These are phyloP conservation scores for Xylariales sp. DNA, from an alignment of 2,329 filamentous ascomycete genomes.

Conservation along the genomic window DNA sequence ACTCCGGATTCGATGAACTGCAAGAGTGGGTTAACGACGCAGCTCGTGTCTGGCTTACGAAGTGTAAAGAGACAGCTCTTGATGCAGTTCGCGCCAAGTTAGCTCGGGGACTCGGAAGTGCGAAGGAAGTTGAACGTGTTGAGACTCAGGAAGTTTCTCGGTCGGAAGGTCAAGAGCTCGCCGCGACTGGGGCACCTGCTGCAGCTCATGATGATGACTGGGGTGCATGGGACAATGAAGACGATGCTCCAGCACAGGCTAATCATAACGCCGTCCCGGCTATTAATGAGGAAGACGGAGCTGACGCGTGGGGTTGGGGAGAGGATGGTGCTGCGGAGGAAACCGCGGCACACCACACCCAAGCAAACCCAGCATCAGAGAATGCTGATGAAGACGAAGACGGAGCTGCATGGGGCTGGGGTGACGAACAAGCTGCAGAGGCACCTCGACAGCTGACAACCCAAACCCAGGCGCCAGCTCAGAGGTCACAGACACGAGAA, in stretches of 20 bases:
- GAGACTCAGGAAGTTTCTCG: conserved; percentile 76
- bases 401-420: conserved; percentile 78
- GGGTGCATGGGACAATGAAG: conserved; percentile 72
- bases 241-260: conserved; percentile 23
- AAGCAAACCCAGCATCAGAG: conserved; percentile 12
- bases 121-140: conserved; percentile 72
- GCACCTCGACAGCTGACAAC: background rate
- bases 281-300: conserved; percentile 34
- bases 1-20: conserved; percentile 59
- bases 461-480: background rate
- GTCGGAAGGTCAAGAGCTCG: conserved; percentile 60
- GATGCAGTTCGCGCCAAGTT: conserved; percentile 69
- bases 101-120: conserved; percentile 58
- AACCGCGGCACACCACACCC: conserved; percentile 20
- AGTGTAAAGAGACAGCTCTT: conserved; percentile 74
- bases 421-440: conserved; percentile 34
- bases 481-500: conserved; percentile 48
- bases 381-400: conserved; percentile 29
- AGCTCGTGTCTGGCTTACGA: conserved; percentile 78
- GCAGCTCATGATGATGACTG: conserved; percentile 56
- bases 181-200: conserved; percentile 45
- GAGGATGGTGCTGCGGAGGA: conserved; percentile 53
- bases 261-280: conserved; percentile 32
- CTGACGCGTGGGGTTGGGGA: conserved; percentile 82
- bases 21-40: conserved; percentile 76